phyloP scores from a whole-genome alignment of 495 filamentous ascomycete genomes.

The Annulohypoxylon maeteangense region DNA sequence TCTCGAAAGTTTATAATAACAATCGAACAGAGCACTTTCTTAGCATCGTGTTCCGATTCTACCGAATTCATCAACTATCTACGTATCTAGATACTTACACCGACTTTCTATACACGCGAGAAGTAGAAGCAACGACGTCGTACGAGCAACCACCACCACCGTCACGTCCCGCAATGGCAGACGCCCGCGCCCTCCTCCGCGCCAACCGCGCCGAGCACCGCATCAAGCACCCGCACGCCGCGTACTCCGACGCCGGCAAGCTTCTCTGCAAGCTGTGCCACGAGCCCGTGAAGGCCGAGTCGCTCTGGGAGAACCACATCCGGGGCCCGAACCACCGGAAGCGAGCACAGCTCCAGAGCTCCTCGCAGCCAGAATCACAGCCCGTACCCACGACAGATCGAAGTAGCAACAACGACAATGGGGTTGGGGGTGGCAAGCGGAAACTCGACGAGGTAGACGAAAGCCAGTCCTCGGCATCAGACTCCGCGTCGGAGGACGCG shows the following conservation, averaged over 20 bases:
- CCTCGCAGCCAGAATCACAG: not conserved
- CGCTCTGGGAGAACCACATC: conserved; percentile 69
- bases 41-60: not conserved
- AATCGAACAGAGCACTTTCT: not conserved
- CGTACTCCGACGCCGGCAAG: conserved; percentile 68
- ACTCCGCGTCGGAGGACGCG: conserved; percentile 52
- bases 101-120: not conserved
- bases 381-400: not conserved
- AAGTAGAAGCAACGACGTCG: not conserved
- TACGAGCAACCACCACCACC: not conserved
- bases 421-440: conserved; percentile 44
- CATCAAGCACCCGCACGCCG: conserved; percentile 72
- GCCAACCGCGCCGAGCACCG: conserved; percentile 82
- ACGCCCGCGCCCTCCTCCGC: conserved; percentile 83
- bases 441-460: conserved; percentile 56
- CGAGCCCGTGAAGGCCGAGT: conserved; percentile 68
- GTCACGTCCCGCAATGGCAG: conserved; percentile 68
- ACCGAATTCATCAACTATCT: not conserved
- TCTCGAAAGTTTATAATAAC: not conserved
- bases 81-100: not conserved
- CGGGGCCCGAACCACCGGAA: conserved; percentile 60
- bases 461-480: conserved; percentile 43
- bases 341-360: conserved; percentile 41
- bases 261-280: conserved; percentile 69
- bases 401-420: not conserved